Evolutionary conservation across 2,329 filamentous ascomycete genomes (phyloP), one percentile per base, ranked within the genome.

Genomic region (Zasmidium cellare): DNA sequence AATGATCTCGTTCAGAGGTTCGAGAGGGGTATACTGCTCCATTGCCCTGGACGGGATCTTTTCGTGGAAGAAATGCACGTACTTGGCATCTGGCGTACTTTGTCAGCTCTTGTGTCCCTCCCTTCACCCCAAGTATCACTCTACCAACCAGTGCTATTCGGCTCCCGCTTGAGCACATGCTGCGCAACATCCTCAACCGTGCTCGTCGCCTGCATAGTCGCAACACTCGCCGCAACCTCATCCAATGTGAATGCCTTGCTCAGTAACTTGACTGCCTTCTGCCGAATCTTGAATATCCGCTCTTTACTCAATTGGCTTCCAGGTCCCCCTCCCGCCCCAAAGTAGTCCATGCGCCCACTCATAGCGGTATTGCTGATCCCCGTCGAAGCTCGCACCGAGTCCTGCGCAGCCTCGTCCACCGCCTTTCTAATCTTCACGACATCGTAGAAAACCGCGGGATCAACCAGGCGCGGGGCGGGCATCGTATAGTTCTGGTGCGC

Each of bases 1-100:
- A 58, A 92, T 87, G 56, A 93, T 84, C 38, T 89, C 83, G 69
- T 87, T 80, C 63, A 96, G 73, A 3, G 86, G 80, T 53, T 83
- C 77, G 56, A 92, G 74, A 61, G 84, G 87, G 9, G 89, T 92
- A 66, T 83, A 87, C 67, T 90, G 84, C 35, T 86, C 88, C 71
- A 94, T 78, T 71, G 88, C 86, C 45, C 88, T 79, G 44, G 86
- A 89, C 1, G 90, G 88, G 23, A 94, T 92, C 82, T 93, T 94
- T 75, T 96, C 90, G 75, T 93, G 90, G 73, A 96, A 96, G 76
- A 93, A 94, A 71, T 94, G 89, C n/a, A 94, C 91, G 71, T 94
- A 94, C 73, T 88, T 89, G 24, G 90, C 91, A 68, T 94, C 89
- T 46, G 55, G 24, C 41, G 24, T 54, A 14, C 47, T 22, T n/a